Evolutionary conservation across 306 rosid species (phyloP), one percentile per base, ranked within the genome.

Genomic region (Mimosa pudica): DNA sequence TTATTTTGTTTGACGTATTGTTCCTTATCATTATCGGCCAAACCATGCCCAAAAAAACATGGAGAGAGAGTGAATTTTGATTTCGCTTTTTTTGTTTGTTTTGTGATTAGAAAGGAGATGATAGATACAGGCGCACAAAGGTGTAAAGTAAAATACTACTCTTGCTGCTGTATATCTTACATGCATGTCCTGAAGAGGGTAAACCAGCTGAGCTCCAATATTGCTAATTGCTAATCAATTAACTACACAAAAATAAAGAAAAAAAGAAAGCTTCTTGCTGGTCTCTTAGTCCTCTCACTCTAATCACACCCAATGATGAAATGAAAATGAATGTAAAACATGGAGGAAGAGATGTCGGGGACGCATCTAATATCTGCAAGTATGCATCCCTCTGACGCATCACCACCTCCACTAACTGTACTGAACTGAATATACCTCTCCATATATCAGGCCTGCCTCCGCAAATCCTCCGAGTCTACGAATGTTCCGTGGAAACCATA

Each of bases 401-500:
- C 90, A 83, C 58, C 90, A 68, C 91, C 84, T 32, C 45, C 10
- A 2, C 68, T 14, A 46, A 7, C 9, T 10, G 70, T 96, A 63
- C 91, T 82, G 69, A 77, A 62, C 87, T 48, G 13, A 24, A 24
- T 24, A 24, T 11, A 48, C 11, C 2, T 11, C 60, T 42, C 73
- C 30, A 24, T 24, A 24, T 24, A 24, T 42, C 35, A 70, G 2
- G 83, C 91, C 77, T 95, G 99, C 57, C 77, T 90, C 83, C 55
- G 69, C 63, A 95, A 70, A 60, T 91, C 94, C 60, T 86, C 70
- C 1, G 94, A 79, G 30, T 86, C 80, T 75, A 93, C 89, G 83
- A 95, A 95, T 11, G 98, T 95, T 10, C 99, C 99, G 75, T 95
- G 99, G 62, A 95, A 95, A 9, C 99, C 99, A 72, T 93, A 95